phyloP scores from a whole-genome alignment of 2,329 filamentous ascomycete genomes.

The Hypoxylon sp. region DNA sequence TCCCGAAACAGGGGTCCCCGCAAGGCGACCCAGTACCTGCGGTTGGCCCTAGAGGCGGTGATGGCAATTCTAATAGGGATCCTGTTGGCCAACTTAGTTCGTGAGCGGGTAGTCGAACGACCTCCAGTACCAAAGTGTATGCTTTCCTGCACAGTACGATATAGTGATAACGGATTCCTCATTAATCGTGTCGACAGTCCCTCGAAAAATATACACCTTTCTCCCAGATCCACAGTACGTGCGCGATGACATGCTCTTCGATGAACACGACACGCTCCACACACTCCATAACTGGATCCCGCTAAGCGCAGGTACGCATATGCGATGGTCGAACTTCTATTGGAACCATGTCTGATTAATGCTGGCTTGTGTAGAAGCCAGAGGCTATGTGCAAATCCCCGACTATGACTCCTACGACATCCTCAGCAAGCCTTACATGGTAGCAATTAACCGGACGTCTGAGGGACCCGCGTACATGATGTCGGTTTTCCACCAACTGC shows the following conservation, averaged over 20 bases:
- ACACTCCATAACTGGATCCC: slow-evolving; percentile 56
- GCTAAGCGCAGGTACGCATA: slow-evolving; percentile 50
- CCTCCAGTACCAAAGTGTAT: slow-evolving; percentile 54
- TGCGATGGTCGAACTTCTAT: background rate
- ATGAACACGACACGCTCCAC: slow-evolving; percentile 51
- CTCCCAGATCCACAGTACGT: slow-evolving; percentile 51
- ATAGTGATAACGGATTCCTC: slow-evolving; percentile 4
- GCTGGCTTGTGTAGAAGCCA: slow-evolving; percentile 41
- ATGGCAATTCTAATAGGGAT: slow-evolving; percentile 51
- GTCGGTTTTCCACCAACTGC: slow-evolving; percentile 57
- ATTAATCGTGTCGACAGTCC: slow-evolving; percentile 47
- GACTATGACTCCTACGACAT: slow-evolving; percentile 49
- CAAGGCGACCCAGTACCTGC: slow-evolving; percentile 45
- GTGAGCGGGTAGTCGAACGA: slow-evolving; percentile 33
- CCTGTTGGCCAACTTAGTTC: slow-evolving; percentile 44
- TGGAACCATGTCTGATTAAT: background rate
- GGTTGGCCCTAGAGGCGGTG: slow-evolving; percentile 49
- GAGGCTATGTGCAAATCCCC: slow-evolving; percentile 54
- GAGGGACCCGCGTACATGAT: slow-evolving; percentile 57
- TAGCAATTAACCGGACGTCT: slow-evolving; percentile 48
- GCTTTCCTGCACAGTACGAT: slow-evolving; percentile 1
- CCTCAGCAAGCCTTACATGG: slow-evolving; percentile 50
- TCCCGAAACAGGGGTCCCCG: slow-evolving; percentile 25
- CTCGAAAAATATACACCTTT: slow-evolving; percentile 54
- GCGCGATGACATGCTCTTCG: slow-evolving; percentile 54